Base-by-base conservation (phyloP, 257 asterid species). In the Linderniella brevidens region DNA sequence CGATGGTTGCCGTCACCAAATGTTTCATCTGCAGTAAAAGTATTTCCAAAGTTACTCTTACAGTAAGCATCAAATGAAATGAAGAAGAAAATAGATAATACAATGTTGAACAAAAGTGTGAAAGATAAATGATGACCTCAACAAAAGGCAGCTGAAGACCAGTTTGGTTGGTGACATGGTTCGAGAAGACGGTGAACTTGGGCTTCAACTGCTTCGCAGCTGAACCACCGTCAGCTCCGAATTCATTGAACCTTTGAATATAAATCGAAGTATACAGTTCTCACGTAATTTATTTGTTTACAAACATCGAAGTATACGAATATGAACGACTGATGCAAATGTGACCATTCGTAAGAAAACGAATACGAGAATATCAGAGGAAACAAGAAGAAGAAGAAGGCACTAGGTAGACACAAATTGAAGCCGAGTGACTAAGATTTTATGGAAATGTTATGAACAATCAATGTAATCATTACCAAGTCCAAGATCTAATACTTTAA, bases 221-320 rank as follows among this genome's bases (percentile, higher is more conserved):
- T 50, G 79, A 81, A 37, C 99, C 99, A 29, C 99, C 99, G 66
- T 90, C 87, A 46, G 42, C 65, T 14, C 96, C 96, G 29, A 79
- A 81, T 61, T 77, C 96, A 55, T 37, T 75, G 67, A 77, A 79
- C 78, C 99, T 85, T 35, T 17, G 57, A 47, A 47, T 16, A 37
- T 9, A 60, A 63, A 46, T 46, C 25, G 3, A 1, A 46, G 17
- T 3, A 17, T n/a, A 3, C 17, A 17, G 6, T 3, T 25, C 32
- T 25, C 17, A 40, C 19, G 44, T 12, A 10, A 50, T 11, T n/a
- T n/a, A 41, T 20, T 52, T 1, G 50, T 49, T 20, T 35, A 8
- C 39, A 41, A n/a, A n/a, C n/a, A n/a, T 52, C 39, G 46, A 36
- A 36, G 29, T 40, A 19, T 54, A n/a, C 17, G 14, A 15, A 48